Percentiles rank a stretch among this genome's conserved stretches.
These are phyloP conservation scores for Basipetospora chlamydospora DNA, from an alignment of 2,329 filamentous ascomycete genomes.

Conservation along the genomic window DNA sequence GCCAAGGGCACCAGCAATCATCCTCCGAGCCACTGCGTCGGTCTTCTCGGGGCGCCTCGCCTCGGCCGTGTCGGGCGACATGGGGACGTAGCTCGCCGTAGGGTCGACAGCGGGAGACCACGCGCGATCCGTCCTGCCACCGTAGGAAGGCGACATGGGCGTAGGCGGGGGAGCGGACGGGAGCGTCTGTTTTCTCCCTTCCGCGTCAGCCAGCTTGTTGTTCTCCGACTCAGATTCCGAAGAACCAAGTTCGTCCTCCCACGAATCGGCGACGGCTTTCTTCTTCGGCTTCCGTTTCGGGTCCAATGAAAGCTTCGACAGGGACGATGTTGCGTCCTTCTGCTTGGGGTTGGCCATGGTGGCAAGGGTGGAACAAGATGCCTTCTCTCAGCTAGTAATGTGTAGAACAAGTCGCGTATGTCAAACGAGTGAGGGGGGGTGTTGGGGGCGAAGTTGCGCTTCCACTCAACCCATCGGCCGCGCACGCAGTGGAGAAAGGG, in stretches of 20 bases:
- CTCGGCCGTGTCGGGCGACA: constrained; percentile 9
- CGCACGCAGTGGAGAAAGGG: too few relatives aligned
- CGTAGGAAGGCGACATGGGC: constrained; percentile 41
- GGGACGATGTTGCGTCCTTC: constrained; percentile 14
- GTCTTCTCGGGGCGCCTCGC: constrained; percentile 67
- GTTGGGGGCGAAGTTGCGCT: too few relatives aligned
- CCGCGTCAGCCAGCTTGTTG: constrained; percentile 16
- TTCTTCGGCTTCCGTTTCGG: constrained; percentile 10
- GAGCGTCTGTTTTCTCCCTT: constrained; percentile 13
- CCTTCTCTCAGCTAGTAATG: too few relatives aligned
- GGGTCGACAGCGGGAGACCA: constrained; percentile 7
- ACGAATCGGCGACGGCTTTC: constrained; percentile 25
- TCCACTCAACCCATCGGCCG: too few relatives aligned
- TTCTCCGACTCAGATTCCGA: constrained; percentile 23
- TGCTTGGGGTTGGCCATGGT: constrained; percentile 1
- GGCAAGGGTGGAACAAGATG: too few relatives aligned
- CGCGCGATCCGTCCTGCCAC: constrained; percentile 10
- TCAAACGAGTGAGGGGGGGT: too few relatives aligned
- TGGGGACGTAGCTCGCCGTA: constrained; percentile 8
- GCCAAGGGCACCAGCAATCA: constrained; percentile 83
- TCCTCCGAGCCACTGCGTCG: constrained; percentile 71
- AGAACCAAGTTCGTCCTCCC: constrained; percentile 43
- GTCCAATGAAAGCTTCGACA: constrained; percentile 19
- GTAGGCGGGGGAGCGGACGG: constrained; percentile 50
- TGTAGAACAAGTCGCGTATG: too few relatives aligned